Evolutionary conservation across 1,284 basidiomycete genomes (phyloP), one percentile per base, ranked within the genome.

Genomic region (Rhodotorula sp.): DNA sequence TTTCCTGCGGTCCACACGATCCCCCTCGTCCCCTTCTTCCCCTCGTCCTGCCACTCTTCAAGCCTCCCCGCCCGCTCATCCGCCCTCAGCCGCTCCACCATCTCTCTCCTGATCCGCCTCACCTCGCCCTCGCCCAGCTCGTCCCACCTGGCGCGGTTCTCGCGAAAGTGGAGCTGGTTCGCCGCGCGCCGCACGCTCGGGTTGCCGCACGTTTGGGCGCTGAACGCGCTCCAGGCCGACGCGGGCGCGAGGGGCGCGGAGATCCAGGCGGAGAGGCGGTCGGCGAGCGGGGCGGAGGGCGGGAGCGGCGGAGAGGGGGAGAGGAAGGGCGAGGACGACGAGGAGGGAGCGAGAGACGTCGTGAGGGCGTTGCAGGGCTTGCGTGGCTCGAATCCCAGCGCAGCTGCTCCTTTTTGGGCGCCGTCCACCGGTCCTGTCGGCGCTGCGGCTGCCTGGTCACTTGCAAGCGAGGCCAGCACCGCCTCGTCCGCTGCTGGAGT

Each of bases 1-100:
- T 85, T 84, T 9, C 84, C 84, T n/a, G 84, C 84, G 34, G 83
- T 82, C 77, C 82, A 82, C 44, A 85, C 83, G 55, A 85, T 81
- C 1, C 84, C 84, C 44, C 81, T 70, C 44, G 45, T 71, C 4
- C 54, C 60, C 25, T 44, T 50, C 9, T 14, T 41, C 13, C n/a
- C 50, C 58, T 45, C 3, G 25, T 44, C 14, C 7, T 21, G 17
- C 42, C 58, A 52, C 34, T n/a, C 44, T 0, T n/a, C 61, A 2
- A 74, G 10, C 34, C 58, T 19, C 0, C 72, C 72, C 10, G 45
- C 50, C 27, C 5, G 34, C 13, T 66, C 48, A 1, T 61, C 64
- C 4, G 5, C 9, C 23, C 23, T n/a, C 49, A 74, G 41, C 21
- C 65, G 57, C 0, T 7, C 61, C 12, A 56, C 65, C n/a, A 67